A percentile compares a stretch with the other conserved stretches of the same genome.
phyloP scores from a whole-genome alignment of 768 basidiomycete species.

The Thelephora ganbajun region DNA sequence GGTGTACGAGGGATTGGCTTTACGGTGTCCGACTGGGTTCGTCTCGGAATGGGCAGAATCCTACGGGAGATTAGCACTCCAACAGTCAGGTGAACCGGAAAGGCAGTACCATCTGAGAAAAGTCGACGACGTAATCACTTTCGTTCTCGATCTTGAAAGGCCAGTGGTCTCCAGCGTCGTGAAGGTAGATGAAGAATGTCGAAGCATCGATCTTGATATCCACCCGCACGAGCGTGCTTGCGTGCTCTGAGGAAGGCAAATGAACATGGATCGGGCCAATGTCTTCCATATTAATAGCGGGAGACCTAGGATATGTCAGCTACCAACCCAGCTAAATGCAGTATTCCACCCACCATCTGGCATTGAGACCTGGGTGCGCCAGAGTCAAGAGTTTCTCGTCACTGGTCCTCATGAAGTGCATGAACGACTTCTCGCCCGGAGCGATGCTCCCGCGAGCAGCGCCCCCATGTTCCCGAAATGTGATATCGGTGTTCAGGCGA shows the following conservation, averaged over 20 bases:
- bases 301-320: slow-evolving; percentile 44
- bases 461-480: slow-evolving; percentile 77
- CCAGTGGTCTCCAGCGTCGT: slow-evolving; percentile 57
- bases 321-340: background rate
- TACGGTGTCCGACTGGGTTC: slow-evolving; percentile 14
- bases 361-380: slow-evolving; percentile 75
- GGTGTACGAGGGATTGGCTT: slow-evolving; percentile 39
- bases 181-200: slow-evolving; percentile 76
- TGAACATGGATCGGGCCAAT: slow-evolving; percentile 77
- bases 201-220: slow-evolving; percentile 78
- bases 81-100: background rate
- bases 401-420: slow-evolving; percentile 53
- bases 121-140: slow-evolving; percentile 51
- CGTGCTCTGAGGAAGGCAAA: slow-evolving; percentile 33
- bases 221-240: slow-evolving; percentile 37
- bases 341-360: slow-evolving; percentile 47
- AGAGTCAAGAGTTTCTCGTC: slow-evolving; percentile 69
- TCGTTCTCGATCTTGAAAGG: slow-evolving; percentile 88
- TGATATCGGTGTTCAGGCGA: slow-evolving; percentile 49
- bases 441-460: slow-evolving; percentile 46
- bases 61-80: slow-evolving; percentile 6
- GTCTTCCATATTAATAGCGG: slow-evolving; percentile 84
- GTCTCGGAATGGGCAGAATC: slow-evolving; percentile 27
- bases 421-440: slow-evolving; percentile 53
- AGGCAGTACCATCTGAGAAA: slow-evolving; percentile 59